Evolutionary conservation across 257 asterid species (phyloP).

Genomic region (Gentiana dahurica): DNA sequence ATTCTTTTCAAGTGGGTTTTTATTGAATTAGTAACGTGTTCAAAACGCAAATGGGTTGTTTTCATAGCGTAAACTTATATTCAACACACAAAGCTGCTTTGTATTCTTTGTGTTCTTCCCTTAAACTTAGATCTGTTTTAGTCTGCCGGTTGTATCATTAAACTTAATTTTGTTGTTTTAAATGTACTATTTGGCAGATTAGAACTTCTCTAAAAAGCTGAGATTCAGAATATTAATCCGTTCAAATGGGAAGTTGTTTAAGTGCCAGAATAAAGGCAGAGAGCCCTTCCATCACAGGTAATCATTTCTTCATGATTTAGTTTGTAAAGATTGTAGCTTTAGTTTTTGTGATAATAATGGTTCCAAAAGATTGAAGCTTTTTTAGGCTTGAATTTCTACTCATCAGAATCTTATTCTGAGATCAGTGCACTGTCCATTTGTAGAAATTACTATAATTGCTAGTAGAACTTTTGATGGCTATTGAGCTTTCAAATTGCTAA

Average conservation of each 20-base stretch:
- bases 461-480: no score
- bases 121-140: conserved; percentile 10
- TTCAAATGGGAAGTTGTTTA: conserved; percentile 30
- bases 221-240: conserved; percentile 1
- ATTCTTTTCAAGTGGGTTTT: neutral
- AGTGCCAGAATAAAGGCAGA: conserved; percentile 33
- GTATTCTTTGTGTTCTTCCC: neutral
- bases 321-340: no score
- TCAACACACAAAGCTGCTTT: conserved; percentile 4
- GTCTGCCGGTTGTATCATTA: neutral
- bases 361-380: no score
- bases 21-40: neutral
- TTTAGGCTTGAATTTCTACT: no score
- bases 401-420: no score
- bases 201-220: neutral
- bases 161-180: no score
- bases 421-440: no score
- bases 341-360: no score
- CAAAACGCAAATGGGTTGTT: neutral
- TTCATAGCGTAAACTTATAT: neutral
- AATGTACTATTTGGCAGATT: conserved; percentile 11
- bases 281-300: conserved; percentile 20
- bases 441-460: no score
- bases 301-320: no score
- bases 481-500: no score